phyloP scores from a whole-genome alignment of 345 rosid genomes.

The Brassica carinata region DNA sequence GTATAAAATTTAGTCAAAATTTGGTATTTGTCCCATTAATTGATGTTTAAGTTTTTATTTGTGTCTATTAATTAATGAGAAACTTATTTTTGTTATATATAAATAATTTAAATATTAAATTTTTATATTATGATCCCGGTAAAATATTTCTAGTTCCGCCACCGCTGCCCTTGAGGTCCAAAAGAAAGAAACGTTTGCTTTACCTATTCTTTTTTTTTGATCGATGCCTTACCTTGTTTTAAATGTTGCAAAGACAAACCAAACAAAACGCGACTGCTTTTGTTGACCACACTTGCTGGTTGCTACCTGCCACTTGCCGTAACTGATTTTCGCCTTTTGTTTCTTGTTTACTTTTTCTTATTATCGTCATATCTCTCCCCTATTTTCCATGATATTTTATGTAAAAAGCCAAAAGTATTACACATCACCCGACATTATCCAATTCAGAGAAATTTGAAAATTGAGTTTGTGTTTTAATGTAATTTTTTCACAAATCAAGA shows the following conservation, averaged over 20 bases:
- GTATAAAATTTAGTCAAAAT: too few relatives aligned
- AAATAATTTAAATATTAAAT: too few relatives aligned
- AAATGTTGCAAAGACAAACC: not conserved
- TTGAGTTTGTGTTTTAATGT: not conserved
- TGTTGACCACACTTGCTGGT: slow-evolving; percentile 17
- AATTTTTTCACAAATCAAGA: not conserved
- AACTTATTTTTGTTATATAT: too few relatives aligned
- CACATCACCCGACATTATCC: not conserved
- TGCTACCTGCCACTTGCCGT: not conserved
- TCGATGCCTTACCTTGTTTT: not conserved
- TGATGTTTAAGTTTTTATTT: too few relatives aligned
- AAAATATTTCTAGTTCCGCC: too few relatives aligned
- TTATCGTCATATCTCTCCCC: not conserved
- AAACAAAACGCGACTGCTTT: slow-evolving; percentile 8
- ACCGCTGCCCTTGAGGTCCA: too few relatives aligned
- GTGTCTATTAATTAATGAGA: too few relatives aligned
- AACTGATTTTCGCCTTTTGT: not conserved
- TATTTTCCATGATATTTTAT: not conserved
- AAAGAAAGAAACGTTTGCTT: too few relatives aligned
- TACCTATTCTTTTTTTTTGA: too few relatives aligned
- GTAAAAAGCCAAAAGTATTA: not conserved
- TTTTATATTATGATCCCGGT: too few relatives aligned
- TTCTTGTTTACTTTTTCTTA: not conserved
- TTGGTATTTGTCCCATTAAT: too few relatives aligned
- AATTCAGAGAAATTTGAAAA: not conserved